A percentile compares a stretch with the other conserved stretches of the same genome.
phyloP scores from a whole-genome alignment of 495 filamentous ascomycete species.

The Penicillium lagena region DNA sequence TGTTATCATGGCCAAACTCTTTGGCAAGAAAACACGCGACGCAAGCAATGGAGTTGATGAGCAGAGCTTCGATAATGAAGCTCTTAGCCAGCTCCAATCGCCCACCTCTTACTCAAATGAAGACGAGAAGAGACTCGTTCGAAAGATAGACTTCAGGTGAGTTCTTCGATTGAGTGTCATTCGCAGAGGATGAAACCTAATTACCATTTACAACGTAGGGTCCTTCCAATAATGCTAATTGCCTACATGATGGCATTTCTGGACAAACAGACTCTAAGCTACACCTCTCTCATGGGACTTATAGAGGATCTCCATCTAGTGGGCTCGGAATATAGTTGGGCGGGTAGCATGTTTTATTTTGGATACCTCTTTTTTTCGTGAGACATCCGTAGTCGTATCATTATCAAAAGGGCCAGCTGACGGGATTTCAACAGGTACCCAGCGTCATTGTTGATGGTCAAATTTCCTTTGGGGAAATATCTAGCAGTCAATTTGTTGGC shows the following conservation, averaged over 20 bases:
- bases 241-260: slow-evolving; percentile 41
- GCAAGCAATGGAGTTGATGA: neutral
- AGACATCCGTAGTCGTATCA: neutral
- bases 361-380: slow-evolving; percentile 46
- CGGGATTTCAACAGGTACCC: slow-evolving; percentile 8
- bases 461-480: slow-evolving; percentile 36
- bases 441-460: slow-evolving; percentile 36
- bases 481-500: slow-evolving; percentile 41
- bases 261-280: slow-evolving; percentile 44
- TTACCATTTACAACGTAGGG: neutral
- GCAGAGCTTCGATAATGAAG: slow-evolving; percentile 11
- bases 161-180: neutral
- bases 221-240: slow-evolving; percentile 21
- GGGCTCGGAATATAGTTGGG: slow-evolving; percentile 49
- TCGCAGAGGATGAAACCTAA: neutral
- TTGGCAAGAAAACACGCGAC: neutral
- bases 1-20: neutral
- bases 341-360: slow-evolving; percentile 50
- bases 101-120: slow-evolving; percentile 4
- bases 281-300: slow-evolving; percentile 31
- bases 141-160: slow-evolving; percentile 18
- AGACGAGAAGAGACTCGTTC: slow-evolving; percentile 15
- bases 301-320: slow-evolving; percentile 36
- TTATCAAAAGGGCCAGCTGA: too few relatives aligned
- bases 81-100: slow-evolving; percentile 5